Percentiles rank a stretch among this genome's conserved stretches.
These are phyloP conservation scores for Secale cereale DNA, from an alignment of 176 grass and related monocot genomes.

Conservation along the genomic window DNA sequence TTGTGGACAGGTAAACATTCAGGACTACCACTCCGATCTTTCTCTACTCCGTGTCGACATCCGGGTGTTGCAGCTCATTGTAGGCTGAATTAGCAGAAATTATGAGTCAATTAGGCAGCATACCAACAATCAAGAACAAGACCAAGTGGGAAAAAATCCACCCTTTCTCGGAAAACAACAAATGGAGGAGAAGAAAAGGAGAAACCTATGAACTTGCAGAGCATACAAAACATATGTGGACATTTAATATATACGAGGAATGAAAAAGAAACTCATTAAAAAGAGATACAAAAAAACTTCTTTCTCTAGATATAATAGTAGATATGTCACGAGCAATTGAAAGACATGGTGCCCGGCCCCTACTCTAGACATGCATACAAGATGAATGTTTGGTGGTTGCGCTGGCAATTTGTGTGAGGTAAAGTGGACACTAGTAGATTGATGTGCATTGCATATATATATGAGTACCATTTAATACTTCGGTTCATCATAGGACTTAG, in stretches of 20 bases:
- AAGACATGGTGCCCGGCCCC: neutral
- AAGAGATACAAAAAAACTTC: neutral
- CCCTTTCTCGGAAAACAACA: neutral
- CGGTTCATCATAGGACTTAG: neutral
- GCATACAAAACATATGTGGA: neutral
- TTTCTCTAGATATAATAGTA: neutral
- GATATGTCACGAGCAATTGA: neutral
- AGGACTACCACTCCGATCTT: neutral
- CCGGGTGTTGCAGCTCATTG: no score
- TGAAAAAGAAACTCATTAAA: neutral
- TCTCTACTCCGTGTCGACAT: no score
- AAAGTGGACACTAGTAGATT: neutral
- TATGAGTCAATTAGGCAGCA: no score
- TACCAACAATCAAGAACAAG: no score
- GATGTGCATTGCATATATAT: neutral
- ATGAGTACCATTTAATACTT: no score
- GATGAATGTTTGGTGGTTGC: neutral
- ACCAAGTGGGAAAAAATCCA: no score
- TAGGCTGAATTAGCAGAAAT: no score
- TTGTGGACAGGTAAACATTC: neutral
- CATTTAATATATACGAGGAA: neutral
- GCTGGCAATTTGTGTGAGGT: neutral
- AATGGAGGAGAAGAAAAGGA: neutral
- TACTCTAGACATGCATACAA: neutral
- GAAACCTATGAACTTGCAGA: neutral